phyloP scores from a whole-genome alignment of 192 early-diverging fungal species.

The Linnemannia hyalina region DNA sequence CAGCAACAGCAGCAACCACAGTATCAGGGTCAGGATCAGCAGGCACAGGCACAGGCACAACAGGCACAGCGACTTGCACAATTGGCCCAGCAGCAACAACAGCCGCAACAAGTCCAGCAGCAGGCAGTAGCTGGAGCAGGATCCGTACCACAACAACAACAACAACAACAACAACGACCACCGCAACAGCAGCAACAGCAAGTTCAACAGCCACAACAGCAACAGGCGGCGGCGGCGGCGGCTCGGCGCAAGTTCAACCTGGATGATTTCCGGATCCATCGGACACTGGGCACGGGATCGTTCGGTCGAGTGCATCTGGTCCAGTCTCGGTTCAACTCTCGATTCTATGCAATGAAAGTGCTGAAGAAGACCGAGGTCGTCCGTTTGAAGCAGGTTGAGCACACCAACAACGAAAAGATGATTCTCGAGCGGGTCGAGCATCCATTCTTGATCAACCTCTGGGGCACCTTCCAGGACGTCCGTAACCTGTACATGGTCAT shows the following conservation, averaged over 20 bases:
- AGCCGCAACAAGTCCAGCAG: slow-evolving; percentile 13
- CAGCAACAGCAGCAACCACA: slow-evolving; percentile 17
- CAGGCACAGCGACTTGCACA: slow-evolving; percentile 5
- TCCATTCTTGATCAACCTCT: slow-evolving; percentile 93
- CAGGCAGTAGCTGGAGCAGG: slow-evolving; percentile 11
- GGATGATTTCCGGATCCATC: slow-evolving; percentile 84
- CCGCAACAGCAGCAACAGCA: slow-evolving; percentile 40
- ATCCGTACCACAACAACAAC: slow-evolving; percentile 7
- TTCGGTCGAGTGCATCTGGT: slow-evolving; percentile 98
- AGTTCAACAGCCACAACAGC: slow-evolving; percentile 6
- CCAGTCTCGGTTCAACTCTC: slow-evolving; percentile 79
- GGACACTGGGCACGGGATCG: slow-evolving; percentile 95
- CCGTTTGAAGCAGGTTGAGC: slow-evolving; percentile 96
- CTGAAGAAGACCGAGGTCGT: slow-evolving; percentile 95
- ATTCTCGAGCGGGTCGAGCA: slow-evolving; percentile 90
- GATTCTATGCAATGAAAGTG: slow-evolving; percentile 98
- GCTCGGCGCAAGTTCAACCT: slow-evolving; percentile 71
- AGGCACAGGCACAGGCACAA: slow-evolving; percentile 8
- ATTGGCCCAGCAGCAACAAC: slow-evolving; percentile 20
- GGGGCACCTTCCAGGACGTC: slow-evolving; percentile 95
- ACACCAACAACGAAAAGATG: slow-evolving; percentile 96
- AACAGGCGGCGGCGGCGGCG: slow-evolving; percentile 18
- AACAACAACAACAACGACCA: slow-evolving; percentile 11
- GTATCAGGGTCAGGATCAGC: slow-evolving; percentile 7
- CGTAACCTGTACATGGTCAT: slow-evolving; percentile 94